Percentiles rank a stretch among this genome's conserved stretches.
phyloP scores from a whole-genome alignment of 2,329 filamentous ascomycete genomes.

The Colletotrichum higginsianum region DNA sequence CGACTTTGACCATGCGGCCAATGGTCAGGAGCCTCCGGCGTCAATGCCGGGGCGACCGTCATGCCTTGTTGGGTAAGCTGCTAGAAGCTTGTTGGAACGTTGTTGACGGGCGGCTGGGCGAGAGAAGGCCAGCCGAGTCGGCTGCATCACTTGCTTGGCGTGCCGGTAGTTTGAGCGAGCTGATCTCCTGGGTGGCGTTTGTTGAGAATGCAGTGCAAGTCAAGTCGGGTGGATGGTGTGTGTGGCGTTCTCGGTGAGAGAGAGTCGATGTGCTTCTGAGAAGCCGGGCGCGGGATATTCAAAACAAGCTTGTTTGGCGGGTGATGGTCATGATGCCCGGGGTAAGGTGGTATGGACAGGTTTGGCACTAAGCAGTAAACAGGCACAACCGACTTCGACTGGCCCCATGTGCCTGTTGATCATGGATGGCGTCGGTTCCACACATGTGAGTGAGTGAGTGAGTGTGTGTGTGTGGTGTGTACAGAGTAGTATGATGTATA shows the following conservation, averaged over 20 bases:
- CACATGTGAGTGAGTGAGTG: no score
- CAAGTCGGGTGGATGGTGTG: neutral
- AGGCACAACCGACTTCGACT: neutral
- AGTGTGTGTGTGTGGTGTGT: no score
- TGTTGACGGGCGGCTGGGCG: slow-evolving; percentile 5
- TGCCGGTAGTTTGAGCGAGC: slow-evolving; percentile 30
- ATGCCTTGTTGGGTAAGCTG: neutral
- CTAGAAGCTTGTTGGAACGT: slow-evolving; percentile 20
- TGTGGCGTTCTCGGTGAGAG: neutral
- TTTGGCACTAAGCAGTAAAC: neutral
- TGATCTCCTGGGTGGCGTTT: neutral
- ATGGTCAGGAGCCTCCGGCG: neutral
- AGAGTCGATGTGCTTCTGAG: neutral
- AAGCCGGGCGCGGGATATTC: neutral
- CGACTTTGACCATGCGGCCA: neutral
- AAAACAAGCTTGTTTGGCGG: neutral
- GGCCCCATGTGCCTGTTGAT: slow-evolving; percentile 4
- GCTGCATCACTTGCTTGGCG: slow-evolving; percentile 3
- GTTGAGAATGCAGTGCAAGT: neutral
- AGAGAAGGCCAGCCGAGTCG: neutral
- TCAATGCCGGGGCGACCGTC: slow-evolving; percentile 5
- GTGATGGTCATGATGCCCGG: neutral
- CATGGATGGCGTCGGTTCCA: neutral
- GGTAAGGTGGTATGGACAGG: neutral
- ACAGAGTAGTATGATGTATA: no score